These are phyloP conservation scores for Curvularia verruculosa DNA, from an alignment of 2,329 filamentous ascomycete species.

Conservation along the genomic window DNA sequence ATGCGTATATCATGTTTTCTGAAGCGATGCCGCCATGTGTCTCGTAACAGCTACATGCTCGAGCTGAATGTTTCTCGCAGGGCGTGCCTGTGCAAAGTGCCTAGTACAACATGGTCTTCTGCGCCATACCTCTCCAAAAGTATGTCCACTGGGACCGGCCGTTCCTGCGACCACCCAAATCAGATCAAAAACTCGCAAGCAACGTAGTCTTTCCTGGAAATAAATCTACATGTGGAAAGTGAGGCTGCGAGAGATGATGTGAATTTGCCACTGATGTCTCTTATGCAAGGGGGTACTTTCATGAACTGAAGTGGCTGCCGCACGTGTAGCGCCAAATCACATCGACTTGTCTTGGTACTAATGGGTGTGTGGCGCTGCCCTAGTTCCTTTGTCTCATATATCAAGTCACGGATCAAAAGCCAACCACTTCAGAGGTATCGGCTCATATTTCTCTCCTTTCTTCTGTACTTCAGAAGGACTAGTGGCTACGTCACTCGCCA, in stretches of 20 bases:
- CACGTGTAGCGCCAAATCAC: conserved; percentile 6
- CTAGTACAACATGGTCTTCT: background rate
- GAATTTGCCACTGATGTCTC: background rate
- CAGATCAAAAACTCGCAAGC: background rate
- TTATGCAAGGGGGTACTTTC: conserved; percentile 12
- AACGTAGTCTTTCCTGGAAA: background rate
- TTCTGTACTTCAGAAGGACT: background rate
- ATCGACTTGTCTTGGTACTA: background rate
- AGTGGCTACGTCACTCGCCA: background rate
- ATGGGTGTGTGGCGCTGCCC: conserved; percentile 5
- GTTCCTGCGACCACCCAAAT: background rate
- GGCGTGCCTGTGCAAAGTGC: background rate
- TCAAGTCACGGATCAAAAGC: background rate
- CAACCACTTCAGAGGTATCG: background rate
- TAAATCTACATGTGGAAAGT: background rate
- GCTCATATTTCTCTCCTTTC: background rate
- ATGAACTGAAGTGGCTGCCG: background rate
- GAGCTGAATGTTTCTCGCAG: background rate
- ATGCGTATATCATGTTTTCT: background rate
- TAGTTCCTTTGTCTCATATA: conserved; percentile 16
- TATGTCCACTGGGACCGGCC: background rate
- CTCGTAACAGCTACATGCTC: background rate
- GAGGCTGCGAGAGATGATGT: background rate
- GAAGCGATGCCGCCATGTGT: background rate
- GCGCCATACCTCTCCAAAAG: background rate